Evolutionary conservation across 495 filamentous ascomycete genomes (phyloP).

Genomic region (Neurospora sp.): DNA sequence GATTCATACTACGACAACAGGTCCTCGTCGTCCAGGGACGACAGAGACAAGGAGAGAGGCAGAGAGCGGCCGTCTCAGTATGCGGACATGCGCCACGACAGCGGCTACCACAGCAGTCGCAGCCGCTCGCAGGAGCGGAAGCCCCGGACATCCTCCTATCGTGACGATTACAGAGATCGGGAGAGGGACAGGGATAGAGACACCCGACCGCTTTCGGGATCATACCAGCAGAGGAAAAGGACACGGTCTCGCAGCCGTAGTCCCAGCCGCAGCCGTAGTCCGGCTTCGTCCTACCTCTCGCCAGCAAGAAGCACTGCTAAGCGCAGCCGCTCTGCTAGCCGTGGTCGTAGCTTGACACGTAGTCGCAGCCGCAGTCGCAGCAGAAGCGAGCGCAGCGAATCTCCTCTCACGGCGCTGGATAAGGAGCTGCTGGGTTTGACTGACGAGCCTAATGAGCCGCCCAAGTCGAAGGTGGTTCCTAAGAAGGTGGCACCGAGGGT

Average conservation of each 20-base stretch:
- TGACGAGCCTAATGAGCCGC: slow-evolving; percentile 6
- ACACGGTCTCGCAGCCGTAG: not conserved
- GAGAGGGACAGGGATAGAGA: slow-evolving; percentile 7
- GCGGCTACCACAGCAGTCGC: slow-evolving; percentile 24
- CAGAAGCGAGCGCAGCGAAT: slow-evolving; percentile 12
- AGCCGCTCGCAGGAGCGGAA: slow-evolving; percentile 8
- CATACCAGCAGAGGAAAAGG: slow-evolving; percentile 4
- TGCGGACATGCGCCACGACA: slow-evolving; percentile 18
- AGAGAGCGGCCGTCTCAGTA: not conserved
- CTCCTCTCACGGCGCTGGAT: slow-evolving; percentile 17
- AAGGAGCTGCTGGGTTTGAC: slow-evolving; percentile 14
- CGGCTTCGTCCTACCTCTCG: not conserved
- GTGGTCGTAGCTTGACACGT: not conserved
- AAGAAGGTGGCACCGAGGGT: slow-evolving; percentile 7
- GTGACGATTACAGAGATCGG: slow-evolving; percentile 8
- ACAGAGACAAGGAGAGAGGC: slow-evolving; percentile 2
- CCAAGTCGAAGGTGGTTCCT: not conserved
- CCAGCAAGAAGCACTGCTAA: not conserved
- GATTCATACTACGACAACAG: slow-evolving; percentile 4
- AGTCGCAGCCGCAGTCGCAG: slow-evolving; percentile 3
- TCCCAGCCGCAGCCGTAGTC: not conserved
- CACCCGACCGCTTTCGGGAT: slow-evolving; percentile 4
- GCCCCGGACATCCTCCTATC: not conserved
- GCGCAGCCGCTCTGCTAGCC: slow-evolving; percentile 1
- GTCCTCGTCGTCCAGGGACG: slow-evolving; percentile 7